Evolutionary conservation across 306 rosid genomes (phyloP), one percentile per base, ranked within the genome.

Genomic region (Morella rubra): DNA sequence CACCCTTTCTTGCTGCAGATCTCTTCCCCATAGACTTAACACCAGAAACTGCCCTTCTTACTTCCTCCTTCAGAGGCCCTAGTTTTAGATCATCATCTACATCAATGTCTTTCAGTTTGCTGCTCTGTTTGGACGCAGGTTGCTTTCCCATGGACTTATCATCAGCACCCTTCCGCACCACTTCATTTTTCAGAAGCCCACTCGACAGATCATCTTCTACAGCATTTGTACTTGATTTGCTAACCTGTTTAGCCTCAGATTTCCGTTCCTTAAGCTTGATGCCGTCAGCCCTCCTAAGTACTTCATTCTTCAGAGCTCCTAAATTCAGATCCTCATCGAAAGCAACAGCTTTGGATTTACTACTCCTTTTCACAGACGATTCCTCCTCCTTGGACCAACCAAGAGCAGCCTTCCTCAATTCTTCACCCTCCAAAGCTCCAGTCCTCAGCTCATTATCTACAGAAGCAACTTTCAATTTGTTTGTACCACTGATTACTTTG

Each of bases 51-150:
- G 3, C n/a, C 20, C 24, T 8, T 3, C 5, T 16, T 4, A 65
- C 71, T 65, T 16, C 71, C 16, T 65, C 22, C 71, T 65, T 42
- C 49, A 65, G 24, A 16, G 24, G 27, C 71, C 15, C 71, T 16
- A 7, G 16, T n/a, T 41, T 65, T n/a, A 18, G 71, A 65, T n/a
- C 12, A 65, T 41, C 50, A 64, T 41, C 49, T 40, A 41, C 47
- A 18, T 41, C 70, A 65, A 20, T 40, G 49, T n/a, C 71, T 41
- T 65, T 41, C 49, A 65, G 9, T 18, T 41, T 41, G 71, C 71
- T 65, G 71, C 71, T 65, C 22, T 41, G 24, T 65, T 65, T 65
- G 71, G 71, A 13, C 49, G 42, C 50, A 60, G 67, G 14, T 40
- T 18, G 41, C 27, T 65, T 42, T 41, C 71, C 50, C 71, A 16